Evolutionary conservation across 495 filamentous ascomycete species (phyloP), one percentile per base, ranked within the genome.

Genomic region (Haplographium delicatum): DNA sequence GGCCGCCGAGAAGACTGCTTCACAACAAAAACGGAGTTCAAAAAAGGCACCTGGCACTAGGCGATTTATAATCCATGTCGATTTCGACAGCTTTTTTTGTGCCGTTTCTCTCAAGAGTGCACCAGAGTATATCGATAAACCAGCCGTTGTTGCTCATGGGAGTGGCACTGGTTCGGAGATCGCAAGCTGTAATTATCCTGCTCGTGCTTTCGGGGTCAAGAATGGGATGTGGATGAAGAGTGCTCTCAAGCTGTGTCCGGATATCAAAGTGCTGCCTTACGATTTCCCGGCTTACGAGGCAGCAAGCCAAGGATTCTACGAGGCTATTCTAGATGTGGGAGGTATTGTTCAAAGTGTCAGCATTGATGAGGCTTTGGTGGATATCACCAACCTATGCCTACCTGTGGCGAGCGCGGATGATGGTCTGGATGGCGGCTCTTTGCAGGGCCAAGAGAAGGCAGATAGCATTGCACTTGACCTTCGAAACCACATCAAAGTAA

Each of bases 211-310:
- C 57, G 93, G 91, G 0, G 73, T 97, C 44, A 95, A 88, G 62
- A 97, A 97, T 54, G 93, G 94, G 7, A 96, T 96, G 94, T 98
- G 93, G 93, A 95, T 98, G 90, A 91, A 90, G 60, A 72, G 77
- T 24, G 93, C 94, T 2, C 72, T 83, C 54, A 81, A 91, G 52
- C 68, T 89, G 10, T 98, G 91, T 65, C 85, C 90, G 0, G 80
- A 89, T 16, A 74, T 98, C 24, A 86, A 90, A 53, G 78, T 94
- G 4, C 62, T 98, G 27, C 86, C 88, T 0, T 98, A 98, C 56
- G 91, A 98, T 59, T 97, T 96, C 59, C 84, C 84, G 5, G 89
- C 80, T 0, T 98, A 98, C 55, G 94, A 97, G 68, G 87, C 91
- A 54, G 90, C 90, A 1, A 97, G 93, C 60, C 74, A 80, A 41